Evolutionary conservation across 495 filamentous ascomycete species (phyloP), one percentile per base, ranked within the genome.

Genomic region (Podospora comata): DNA sequence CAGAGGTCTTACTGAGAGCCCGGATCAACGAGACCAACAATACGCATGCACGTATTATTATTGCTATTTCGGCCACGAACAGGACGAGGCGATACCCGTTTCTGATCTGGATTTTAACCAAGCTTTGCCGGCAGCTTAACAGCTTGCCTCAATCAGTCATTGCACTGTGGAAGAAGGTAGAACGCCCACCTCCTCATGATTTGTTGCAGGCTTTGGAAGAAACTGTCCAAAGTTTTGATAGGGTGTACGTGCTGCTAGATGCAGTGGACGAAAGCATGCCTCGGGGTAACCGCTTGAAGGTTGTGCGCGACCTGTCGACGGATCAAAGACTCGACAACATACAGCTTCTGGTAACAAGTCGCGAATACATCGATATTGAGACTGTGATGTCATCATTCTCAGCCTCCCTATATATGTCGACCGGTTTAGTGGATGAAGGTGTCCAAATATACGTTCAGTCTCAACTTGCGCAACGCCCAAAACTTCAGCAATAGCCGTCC

Each of bases 321-420:
- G 72, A 81, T 7, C 18, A 20, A 9, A 56, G 72, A 44, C 81
- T 82, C 57, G 19, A 67, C 0, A 78, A 77, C 26, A 67, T 84
- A 6, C 74, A 72, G 2, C 34, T 83, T 3, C 59, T 83, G 15
- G 77, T 73, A 39, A 82, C 81, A 3, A 84, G 83, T 64, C 76
- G 83, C 13, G 73, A 79, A 26, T 80, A 85, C 34, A 44, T 61
- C 13, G 83, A 84, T 61, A 83, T 85, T 23, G 23, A 72, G 73
- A 60, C 55, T 1, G 19, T 18, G 15, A 58, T 77, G 65, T 68
- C 60, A 15, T 62, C 23, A 3, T 65, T 71, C 27, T 69, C 69
- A 16, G 54, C 44, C 1, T 34, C 64, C 4, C 54, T 73, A 7
- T 71, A 66, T 3, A 73, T 73, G 71, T 19, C 4, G 5, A 73